Conservation (phyloP, 805 yeast genomes). For the Ogataea parapolymorpha region DNA sequence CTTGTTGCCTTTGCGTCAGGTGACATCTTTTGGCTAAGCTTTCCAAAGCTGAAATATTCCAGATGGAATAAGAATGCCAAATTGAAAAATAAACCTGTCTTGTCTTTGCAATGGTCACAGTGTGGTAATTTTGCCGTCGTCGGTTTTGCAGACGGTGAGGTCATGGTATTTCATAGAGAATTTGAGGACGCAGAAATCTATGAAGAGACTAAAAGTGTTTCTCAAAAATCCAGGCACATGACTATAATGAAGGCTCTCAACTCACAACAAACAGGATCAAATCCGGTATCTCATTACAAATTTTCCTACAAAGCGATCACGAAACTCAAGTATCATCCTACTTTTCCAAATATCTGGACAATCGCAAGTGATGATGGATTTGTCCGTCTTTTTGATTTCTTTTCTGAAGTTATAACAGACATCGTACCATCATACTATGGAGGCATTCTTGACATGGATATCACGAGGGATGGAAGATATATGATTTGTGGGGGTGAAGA, state of each 20-base stretch:
- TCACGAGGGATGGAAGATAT: slow-evolving; percentile 48
- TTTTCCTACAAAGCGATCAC: slow-evolving; percentile 61
- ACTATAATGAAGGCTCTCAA: slow-evolving; percentile 27
- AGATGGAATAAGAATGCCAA: slow-evolving; percentile 51
- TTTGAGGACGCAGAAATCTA: slow-evolving; percentile 43
- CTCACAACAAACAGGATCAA: slow-evolving; percentile 6
- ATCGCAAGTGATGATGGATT: slow-evolving; percentile 67
- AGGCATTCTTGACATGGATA: slow-evolving; percentile 49
- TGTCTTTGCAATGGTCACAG: slow-evolving; percentile 45
- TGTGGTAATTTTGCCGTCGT: slow-evolving; percentile 49
- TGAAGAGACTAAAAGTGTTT: slow-evolving; percentile 10
- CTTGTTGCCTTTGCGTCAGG: slow-evolving; percentile 64
- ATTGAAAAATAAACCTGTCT: slow-evolving; percentile 40
- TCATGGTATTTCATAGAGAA: slow-evolving; percentile 48
- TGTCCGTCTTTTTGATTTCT: slow-evolving; percentile 52
- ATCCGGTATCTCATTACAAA: slow-evolving; percentile 61
- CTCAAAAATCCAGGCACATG: slow-evolving; percentile 33
- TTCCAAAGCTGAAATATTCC: slow-evolving; percentile 44
- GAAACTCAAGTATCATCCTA: slow-evolving; percentile 41
- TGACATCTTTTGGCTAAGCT: slow-evolving; percentile 61
- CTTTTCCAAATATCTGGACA: slow-evolving; percentile 38
- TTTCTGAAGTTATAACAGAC: slow-evolving; percentile 44
- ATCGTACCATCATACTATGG: slow-evolving; percentile 64
- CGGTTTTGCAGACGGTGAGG: slow-evolving; percentile 63
- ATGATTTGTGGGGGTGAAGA: slow-evolving; percentile 53